Base-by-base conservation (phyloP, 2,329 filamentous ascomycete species). In the Chaetomiaceae sp. region DNA sequence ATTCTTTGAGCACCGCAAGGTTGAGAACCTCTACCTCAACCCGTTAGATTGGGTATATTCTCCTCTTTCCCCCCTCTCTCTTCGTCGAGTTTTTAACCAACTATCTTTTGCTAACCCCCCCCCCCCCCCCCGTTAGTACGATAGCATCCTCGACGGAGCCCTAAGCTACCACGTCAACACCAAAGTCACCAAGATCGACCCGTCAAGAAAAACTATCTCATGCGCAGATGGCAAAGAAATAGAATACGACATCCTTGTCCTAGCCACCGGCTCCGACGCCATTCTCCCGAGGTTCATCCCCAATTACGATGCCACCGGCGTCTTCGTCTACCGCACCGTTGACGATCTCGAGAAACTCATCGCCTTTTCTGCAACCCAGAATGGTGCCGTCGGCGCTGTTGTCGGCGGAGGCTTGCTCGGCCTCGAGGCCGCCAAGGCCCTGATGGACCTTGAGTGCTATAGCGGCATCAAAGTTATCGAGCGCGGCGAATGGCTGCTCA, bases 301-400 rank as follows among this genome's bases (percentile, higher is more conserved):
- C 0, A 89, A 89, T 34, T 76, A 90, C 63, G 84, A 92, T 66
- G 88, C 89, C 10, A 82, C 82, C 21, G 90, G 90, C 1, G 87
- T 95, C 3, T 96, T 96, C 63, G 89, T 95, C 7, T 95, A 96
- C 67, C 81, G 90, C 43, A 95, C 86, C 0, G 91, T 96, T 55
- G 82, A 87, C 2, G 90, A 96, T 66, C 71, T 96, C 32, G 77
- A 90, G 65, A 80, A 77, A 38, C 78, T 96, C 4, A 95, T 96
- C 52, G 73, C 77, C 1, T 95, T 87, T 64, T 82, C 89, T 0
- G 76, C 81, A 1, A 73, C 75, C 10, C 80, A 82, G 49, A 86
- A 83, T 61, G 88, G 82, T 4, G 82, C 84, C 2, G 79, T 80
- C 2, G 90, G 87, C 0, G 80, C 84, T 4, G 89, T 94, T 0